Conservation (phyloP, 129 eudicot genomes). For the Pulicaria dysenterica region DNA sequence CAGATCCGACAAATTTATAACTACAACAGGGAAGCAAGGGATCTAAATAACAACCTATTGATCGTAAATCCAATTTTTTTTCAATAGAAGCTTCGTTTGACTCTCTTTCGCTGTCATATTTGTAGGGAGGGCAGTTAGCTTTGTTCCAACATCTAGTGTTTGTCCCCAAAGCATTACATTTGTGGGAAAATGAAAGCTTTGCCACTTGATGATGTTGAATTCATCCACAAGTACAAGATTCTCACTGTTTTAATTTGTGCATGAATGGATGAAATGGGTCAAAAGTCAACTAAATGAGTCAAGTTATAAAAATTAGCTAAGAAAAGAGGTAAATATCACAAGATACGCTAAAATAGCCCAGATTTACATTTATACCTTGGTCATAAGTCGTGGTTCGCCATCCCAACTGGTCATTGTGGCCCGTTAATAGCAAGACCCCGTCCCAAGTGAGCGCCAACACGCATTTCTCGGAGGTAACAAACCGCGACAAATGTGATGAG, state of each 20-base stretch:
- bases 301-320: no score
- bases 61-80: no score
- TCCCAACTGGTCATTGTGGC: conserved; percentile 52
- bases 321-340: no score
- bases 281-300: no score
- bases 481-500: conserved; percentile 68
- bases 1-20: no score
- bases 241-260: conserved; percentile 39
- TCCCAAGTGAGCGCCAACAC: conserved; percentile 49
- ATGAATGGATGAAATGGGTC: neutral
- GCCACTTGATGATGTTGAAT: conserved; percentile 69
- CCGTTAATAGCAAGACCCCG: conserved; percentile 73
- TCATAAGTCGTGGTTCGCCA: conserved; percentile 88
- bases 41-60: no score
- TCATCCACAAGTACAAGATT: conserved; percentile 73
- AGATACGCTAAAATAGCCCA: neutral
- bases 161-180: conserved; percentile 86
- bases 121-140: conserved; percentile 58
- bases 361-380: conserved; percentile 86
- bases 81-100: no score
- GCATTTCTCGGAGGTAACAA: conserved; percentile 66
- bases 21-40: no score
- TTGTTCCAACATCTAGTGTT: conserved; percentile 65
- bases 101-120: no score
- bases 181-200: conserved; percentile 94